Base-by-base conservation (phyloP, 1,139 yeast genomes). In the Yamadazyma trypodendri region DNA sequence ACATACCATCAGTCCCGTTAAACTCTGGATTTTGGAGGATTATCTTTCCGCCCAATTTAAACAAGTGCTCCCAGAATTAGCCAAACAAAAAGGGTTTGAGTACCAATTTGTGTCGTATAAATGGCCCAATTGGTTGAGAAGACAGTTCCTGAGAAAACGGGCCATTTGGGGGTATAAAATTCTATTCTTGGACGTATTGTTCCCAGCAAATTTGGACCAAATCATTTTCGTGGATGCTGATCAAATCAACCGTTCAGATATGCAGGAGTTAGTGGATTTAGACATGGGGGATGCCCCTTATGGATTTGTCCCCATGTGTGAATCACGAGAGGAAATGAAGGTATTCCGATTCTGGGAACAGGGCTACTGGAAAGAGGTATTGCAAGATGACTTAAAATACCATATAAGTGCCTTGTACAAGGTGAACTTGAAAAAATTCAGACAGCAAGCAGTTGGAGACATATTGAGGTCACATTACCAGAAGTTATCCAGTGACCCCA, bases 301-400 rank as follows among this genome's bases (percentile, higher is more conserved):
- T 55, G 96, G 90, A 0, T 86, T 81, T 53, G 77, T 89, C 0
- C 95, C 95, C 13, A 86, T 87, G 95, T 79, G 96, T 49, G 95
- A 87, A 39, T 81, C 90, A 1, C 68, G 92, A 36, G 60, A 64
- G 22, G 95, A 85, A 48, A 85, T 84, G 82, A 90, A 84, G 51
- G 96, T 94, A 0, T 84, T 74, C 56, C 67, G 95, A 40, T 92
- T 92, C 63, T 92, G 98, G 98, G 84, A 88, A 52, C 77, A 79
- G 45, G 97, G 97, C 0, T 92, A 88, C 58, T 92, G 98, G 98
- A 64, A 77, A 40, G 70, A 71, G 4, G 75, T 77, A 21, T 63
- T 90, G 31, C 72, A 75, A 24, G 80, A 76, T 24, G 75, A 77
- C 21, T 61, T 67, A 29, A 74, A 74, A 44, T 92, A 92, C 55